phyloP scores from a whole-genome alignment of 2,329 filamentous ascomycete species.

The Ophiocordyceps camponoti-saundersi region DNA sequence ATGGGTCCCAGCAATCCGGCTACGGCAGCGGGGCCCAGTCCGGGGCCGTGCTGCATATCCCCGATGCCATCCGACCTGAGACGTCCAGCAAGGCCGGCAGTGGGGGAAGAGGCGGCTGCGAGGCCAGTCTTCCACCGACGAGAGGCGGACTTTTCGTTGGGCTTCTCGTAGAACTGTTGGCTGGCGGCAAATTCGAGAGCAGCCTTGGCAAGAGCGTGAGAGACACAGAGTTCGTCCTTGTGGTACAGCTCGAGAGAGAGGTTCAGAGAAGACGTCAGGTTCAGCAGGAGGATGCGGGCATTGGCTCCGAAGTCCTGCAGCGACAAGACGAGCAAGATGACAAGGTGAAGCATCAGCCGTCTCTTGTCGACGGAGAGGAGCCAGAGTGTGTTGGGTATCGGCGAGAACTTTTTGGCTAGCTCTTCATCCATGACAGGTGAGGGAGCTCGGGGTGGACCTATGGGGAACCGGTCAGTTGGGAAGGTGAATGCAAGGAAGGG shows the following conservation, averaged over 20 bases:
- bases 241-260: constrained; percentile 47
- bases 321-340: constrained; percentile 57
- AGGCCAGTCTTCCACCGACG: constrained; percentile 57
- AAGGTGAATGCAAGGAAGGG: neutral
- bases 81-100: constrained; percentile 56
- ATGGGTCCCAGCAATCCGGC: constrained; percentile 66
- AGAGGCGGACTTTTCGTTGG: constrained; percentile 45
- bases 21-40: constrained; percentile 55
- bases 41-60: constrained; percentile 58
- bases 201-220: constrained; percentile 55
- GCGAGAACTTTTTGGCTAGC: constrained; percentile 35
- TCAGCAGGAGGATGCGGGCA: constrained; percentile 53
- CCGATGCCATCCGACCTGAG: constrained; percentile 67
- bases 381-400: constrained; percentile 42
- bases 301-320: constrained; percentile 63
- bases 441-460: constrained; percentile 22
- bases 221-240: constrained; percentile 59
- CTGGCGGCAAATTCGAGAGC: constrained; percentile 32
- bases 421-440: constrained; percentile 26
- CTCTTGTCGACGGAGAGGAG: constrained; percentile 43
- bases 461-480: neutral
- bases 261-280: constrained; percentile 54
- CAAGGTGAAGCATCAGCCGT: constrained; percentile 51
- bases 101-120: constrained; percentile 26
- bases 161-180: constrained; percentile 13